Percentiles rank a stretch among this genome's conserved stretches.
phyloP scores from a whole-genome alignment of 1,284 basidiomycete genomes.

The Pholiota adiposa region DNA sequence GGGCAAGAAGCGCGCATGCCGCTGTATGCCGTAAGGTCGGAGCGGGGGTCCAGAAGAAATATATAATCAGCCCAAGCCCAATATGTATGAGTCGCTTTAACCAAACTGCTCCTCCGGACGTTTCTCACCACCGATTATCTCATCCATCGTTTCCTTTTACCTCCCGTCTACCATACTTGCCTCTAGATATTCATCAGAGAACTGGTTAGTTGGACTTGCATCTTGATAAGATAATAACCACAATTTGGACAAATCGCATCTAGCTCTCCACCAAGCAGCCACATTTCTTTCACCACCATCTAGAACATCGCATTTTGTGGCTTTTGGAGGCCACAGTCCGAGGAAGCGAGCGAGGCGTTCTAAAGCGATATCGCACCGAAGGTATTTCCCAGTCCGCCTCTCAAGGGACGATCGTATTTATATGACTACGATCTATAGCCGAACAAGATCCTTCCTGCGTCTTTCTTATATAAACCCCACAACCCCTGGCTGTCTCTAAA shows the following conservation, averaged over 20 bases:
- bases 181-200: no score
- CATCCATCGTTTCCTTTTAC: not conserved
- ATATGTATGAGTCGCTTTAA: not conserved
- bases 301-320: not conserved
- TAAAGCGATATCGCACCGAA: constrained; percentile 2
- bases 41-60: constrained; percentile 4
- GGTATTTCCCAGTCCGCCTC: constrained; percentile 9
- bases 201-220: not conserved
- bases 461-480: constrained; percentile 13
- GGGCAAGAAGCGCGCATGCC: not conserved
- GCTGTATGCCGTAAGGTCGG: constrained; percentile 10
- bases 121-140: not conserved
- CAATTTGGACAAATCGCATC: not conserved
- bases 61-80: constrained; percentile 8
- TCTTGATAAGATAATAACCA: not conserved
- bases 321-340: not conserved
- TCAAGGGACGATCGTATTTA: constrained; percentile 15
- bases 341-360: not conserved
- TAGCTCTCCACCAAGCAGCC: not conserved
- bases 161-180: not conserved
- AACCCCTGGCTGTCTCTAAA: constrained; percentile 8
- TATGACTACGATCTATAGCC: constrained; percentile 18
- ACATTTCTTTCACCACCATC: not conserved
- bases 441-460: constrained; percentile 14
- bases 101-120: not conserved